phyloP scores from a whole-genome alignment of 2,329 filamentous ascomycete genomes.

The Nemania abortiva region DNA sequence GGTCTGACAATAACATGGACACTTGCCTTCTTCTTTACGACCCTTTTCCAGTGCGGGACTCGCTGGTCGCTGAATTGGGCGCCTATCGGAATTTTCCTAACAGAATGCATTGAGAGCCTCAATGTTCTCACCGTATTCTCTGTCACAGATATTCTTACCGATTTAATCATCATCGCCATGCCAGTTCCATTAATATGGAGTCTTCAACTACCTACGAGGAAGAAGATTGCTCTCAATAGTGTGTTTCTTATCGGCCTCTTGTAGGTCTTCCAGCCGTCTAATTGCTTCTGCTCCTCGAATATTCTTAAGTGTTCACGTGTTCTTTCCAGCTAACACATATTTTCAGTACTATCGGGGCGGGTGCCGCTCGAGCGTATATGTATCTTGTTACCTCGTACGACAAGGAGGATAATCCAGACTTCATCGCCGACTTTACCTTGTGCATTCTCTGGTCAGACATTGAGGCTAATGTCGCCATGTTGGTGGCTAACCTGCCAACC shows the following conservation, averaged over 20 bases:
- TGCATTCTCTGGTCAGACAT: conserved; percentile 36
- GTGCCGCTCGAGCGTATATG: conserved; percentile 31
- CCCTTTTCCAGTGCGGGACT: conserved; percentile 41
- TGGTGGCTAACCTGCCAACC: conserved; percentile 32
- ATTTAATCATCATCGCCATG: conserved; percentile 37
- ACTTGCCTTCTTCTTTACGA: conserved; percentile 43
- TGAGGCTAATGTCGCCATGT: conserved; percentile 37
- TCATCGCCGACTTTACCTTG: conserved; percentile 38
- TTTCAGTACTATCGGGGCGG: conserved; percentile 36
- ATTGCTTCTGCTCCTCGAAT: no score
- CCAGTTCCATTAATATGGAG: conserved; percentile 35
- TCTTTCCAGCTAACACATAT: neutral
- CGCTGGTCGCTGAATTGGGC: conserved; percentile 38
- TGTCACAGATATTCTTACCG: conserved; percentile 31
- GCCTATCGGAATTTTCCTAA: conserved; percentile 27
- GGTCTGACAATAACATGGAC: conserved; percentile 33
- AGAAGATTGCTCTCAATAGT: conserved; percentile 30
- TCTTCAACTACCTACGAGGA: conserved; percentile 20
- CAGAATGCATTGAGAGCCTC: conserved; percentile 25
- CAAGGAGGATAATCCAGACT: conserved; percentile 34
- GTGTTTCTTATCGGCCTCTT: conserved; percentile 36
- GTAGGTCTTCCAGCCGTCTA: no score
- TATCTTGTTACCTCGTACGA: conserved; percentile 38
- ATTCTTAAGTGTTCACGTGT: neutral
- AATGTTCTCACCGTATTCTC: conserved; percentile 31